phyloP scores from a whole-genome alignment of 2,329 filamentous ascomycete species.

The Cucurbitaria berberidis region DNA sequence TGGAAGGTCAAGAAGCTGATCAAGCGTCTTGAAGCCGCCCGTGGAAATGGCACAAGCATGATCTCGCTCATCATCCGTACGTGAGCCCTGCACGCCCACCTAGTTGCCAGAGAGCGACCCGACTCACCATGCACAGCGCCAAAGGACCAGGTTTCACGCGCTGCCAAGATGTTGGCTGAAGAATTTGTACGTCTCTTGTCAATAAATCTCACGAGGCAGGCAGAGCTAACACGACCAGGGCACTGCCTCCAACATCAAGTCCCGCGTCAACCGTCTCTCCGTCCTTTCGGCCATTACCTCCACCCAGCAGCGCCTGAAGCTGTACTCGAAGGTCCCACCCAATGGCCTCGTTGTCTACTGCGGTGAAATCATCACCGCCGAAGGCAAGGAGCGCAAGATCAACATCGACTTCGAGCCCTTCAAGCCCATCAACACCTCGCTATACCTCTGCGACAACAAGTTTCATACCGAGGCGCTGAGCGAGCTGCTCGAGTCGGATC shows the following conservation, averaged over 20 bases:
- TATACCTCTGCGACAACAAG: constrained; percentile 99
- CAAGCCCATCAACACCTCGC: constrained; percentile 99
- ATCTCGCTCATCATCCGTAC: constrained; percentile 98
- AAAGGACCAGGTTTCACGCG: constrained; percentile 96
- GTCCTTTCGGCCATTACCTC: constrained; percentile 98
- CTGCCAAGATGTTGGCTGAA: constrained; percentile 99
- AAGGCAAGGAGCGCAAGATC: constrained; percentile 99
- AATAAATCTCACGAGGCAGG: not conserved
- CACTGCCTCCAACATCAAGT: constrained; percentile 99
- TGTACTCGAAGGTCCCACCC: constrained; percentile 98
- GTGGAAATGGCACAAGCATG: constrained; percentile 99
- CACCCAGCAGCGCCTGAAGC: constrained; percentile 97
- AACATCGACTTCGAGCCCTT: constrained; percentile 99
- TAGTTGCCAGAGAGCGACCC: constrained; percentile 3
- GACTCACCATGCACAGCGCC: constrained; percentile 67
- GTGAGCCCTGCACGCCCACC: constrained; percentile 44
- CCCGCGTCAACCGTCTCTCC: constrained; percentile 96
- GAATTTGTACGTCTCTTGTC: constrained; percentile 75
- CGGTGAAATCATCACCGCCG: constrained; percentile 98
- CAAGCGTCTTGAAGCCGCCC: constrained; percentile 94
- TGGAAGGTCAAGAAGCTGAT: constrained; percentile 99
- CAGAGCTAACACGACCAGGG: constrained; percentile 62
- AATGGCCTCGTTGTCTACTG: constrained; percentile 99
- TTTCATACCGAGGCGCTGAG: constrained; percentile 98
- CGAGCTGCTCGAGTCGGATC: constrained; percentile 96